Evolutionary conservation across 495 filamentous ascomycete genomes (phyloP).

Genomic region (Podospora pseudocomata): DNA sequence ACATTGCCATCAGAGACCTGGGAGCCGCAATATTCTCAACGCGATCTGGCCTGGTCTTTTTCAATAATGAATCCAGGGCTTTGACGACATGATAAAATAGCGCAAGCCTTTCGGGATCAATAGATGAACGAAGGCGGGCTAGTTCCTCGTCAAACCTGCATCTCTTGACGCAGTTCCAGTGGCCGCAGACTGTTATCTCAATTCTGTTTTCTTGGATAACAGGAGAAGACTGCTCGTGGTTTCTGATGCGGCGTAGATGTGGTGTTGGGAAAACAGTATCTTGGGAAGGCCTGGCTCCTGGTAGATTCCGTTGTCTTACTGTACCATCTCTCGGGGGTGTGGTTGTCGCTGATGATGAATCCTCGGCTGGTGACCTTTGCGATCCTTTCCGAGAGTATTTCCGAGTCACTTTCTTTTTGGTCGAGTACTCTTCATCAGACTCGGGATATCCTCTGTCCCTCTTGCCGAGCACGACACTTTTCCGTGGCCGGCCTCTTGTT

Average conservation of each 20-base stretch:
- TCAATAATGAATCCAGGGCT: conserved; percentile 47
- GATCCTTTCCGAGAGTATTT: conserved; percentile 28
- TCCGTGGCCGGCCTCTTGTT: conserved; percentile 5
- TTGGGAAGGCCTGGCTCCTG: conserved; percentile 16
- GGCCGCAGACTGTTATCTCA: conserved; percentile 11
- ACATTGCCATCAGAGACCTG: conserved; percentile 61
- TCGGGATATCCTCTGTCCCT: conserved; percentile 11
- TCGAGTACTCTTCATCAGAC: conserved; percentile 16
- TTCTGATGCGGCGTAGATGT: conserved; percentile 27
- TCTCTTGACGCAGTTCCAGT: conserved; percentile 9
- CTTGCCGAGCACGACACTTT: conserved; percentile 19
- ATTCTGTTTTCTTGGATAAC: background rate
- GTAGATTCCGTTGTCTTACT: conserved; percentile 15
- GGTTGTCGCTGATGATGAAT: conserved; percentile 2
- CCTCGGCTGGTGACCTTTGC: conserved; percentile 8
- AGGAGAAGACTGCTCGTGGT: conserved; percentile 25
- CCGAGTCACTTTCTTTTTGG: conserved; percentile 16
- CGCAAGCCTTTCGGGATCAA: conserved; percentile 9
- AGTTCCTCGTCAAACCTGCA: conserved; percentile 24
- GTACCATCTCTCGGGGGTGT: conserved; percentile 18
- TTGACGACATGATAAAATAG: conserved; percentile 40
- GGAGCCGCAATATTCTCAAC: conserved; percentile 17
- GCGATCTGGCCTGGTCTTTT: conserved; percentile 34
- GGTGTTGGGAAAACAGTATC: conserved; percentile 27
- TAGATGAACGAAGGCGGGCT: conserved; percentile 11